Base-by-base conservation (phyloP, 2,329 filamentous ascomycete genomes). In the Neopestalotiopsis sp. region DNA sequence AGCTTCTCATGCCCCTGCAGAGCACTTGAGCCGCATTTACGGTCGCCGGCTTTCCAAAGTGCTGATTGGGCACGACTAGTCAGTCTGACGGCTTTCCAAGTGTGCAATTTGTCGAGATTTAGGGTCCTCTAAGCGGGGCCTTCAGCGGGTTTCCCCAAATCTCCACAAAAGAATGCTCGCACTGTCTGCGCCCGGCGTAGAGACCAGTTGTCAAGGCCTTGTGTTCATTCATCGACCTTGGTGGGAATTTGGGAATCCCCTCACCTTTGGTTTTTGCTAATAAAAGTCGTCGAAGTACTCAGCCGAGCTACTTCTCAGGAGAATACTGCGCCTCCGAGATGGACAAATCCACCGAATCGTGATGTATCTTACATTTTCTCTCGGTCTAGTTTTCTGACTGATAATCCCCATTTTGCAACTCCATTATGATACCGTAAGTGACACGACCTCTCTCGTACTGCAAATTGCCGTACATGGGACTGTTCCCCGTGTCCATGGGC, bases 341-440 rank as follows among this genome's bases (percentile, higher is more conserved):
- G n/a, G 17, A 52, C 24, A 9, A 20, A 52, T 7, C n/a, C n/a
- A 52, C 24, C 3, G 3, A 28, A 28, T 28, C 24, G 24, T 28
- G 24, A 28, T 28, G 3, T 28, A 28, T 28, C 24, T 28, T 38
- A 38, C 34, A 38, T 52, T 52, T 28, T 2, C 24, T 28, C 17
- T 52, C 45, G 14, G 45, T 52, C 6, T 9, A 52, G n/a, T 60
- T 4, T 20, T 60, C 28, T 30, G 6, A 30, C 17, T 9, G 40
- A 13, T 63, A n/a, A 42, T 63, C 34, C 4, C n/a, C 32, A 63
- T 63, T 63, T 40, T 45, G 45, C 28, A 66, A 28, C 17, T 58
- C 49, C 30, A 38, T 66, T 24, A 66, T 66, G 17, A 66, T 66
- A 20, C 52, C 52, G 2, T 66, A 30, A 5, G 65, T 59, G 20